phyloP scores from a whole-genome alignment of 106 monocot species.

The Allium fistulosum region DNA sequence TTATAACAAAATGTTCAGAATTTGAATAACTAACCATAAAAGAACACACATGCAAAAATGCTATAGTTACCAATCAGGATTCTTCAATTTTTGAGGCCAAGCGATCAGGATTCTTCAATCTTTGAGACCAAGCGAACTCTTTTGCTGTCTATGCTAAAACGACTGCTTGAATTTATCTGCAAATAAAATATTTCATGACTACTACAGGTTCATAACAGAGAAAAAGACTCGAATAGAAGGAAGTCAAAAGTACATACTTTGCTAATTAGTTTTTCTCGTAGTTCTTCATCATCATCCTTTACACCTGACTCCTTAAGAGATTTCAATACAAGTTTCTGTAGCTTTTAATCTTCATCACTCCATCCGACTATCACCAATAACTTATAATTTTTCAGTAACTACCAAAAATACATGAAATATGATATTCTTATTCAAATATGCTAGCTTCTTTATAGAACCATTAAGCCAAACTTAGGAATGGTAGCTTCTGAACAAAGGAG shows the following conservation, averaged over 20 bases:
- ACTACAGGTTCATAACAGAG: neutral
- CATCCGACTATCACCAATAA: constrained; percentile 28
- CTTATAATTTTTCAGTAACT: neutral
- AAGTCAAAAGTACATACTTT: constrained; percentile 21
- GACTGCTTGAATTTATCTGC: constrained; percentile 52
- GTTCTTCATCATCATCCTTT: constrained; percentile 32
- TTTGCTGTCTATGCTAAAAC: constrained; percentile 44
- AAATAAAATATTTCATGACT: constrained; percentile 1
- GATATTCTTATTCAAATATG: too few species aligned
- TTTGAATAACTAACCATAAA: neutral
- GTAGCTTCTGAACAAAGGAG: neutral
- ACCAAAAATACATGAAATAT: neutral
- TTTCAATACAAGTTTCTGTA: constrained; percentile 45
- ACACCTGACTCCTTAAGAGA: constrained; percentile 32
- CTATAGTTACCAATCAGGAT: constrained; percentile 4
- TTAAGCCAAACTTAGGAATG: neutral
- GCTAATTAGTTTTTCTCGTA: constrained; percentile 28
- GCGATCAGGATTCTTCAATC: constrained; percentile 15
- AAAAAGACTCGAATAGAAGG: neutral
- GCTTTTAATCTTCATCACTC: constrained; percentile 55
- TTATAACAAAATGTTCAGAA: too few species aligned
- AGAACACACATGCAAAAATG: neutral
- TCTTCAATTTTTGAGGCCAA: constrained; percentile 20
- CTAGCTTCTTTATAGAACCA: neutral
- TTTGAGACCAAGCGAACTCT: constrained; percentile 24